These are phyloP conservation scores for Smallanthus sonchifolius DNA, from an alignment of 129 eudicot species.

Conservation along the genomic window DNA sequence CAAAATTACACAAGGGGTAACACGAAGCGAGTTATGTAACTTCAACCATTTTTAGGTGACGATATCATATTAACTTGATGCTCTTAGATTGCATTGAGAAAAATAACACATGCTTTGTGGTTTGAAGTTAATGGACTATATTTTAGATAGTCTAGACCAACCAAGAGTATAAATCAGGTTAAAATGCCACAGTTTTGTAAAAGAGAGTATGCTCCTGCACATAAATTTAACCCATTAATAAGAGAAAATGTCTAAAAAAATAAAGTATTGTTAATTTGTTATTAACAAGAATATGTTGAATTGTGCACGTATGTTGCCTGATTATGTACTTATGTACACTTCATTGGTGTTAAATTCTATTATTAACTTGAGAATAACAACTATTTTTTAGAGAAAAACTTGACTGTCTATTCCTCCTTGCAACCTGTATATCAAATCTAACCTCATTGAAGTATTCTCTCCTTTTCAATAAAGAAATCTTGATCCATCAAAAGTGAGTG, in stretches of 20 bases:
- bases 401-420: background rate
- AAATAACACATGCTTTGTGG: background rate
- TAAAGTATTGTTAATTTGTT: background rate
- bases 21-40: slow-evolving; percentile 4
- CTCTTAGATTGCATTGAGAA: background rate
- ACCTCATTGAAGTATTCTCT: background rate
- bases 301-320: background rate
- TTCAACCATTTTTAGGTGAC: slow-evolving; percentile 1
- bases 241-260: background rate
- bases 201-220: background rate
- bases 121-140: background rate
- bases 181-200: background rate
- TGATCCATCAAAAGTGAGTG: background rate
- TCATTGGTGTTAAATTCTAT: background rate
- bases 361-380: background rate
- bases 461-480: no score
- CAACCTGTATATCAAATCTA: background rate
- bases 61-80: background rate
- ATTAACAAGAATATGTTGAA: background rate
- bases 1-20: background rate
- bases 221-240: background rate
- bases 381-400: background rate
- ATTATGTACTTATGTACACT: background rate
- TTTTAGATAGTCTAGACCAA: background rate
- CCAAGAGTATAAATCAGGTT: slow-evolving; percentile 7